Percentiles rank a stretch among this genome's conserved stretches.
Evolutionary conservation across 306 rosid genomes (phyloP).

Genomic region (Citrullus mucosospermus): DNA sequence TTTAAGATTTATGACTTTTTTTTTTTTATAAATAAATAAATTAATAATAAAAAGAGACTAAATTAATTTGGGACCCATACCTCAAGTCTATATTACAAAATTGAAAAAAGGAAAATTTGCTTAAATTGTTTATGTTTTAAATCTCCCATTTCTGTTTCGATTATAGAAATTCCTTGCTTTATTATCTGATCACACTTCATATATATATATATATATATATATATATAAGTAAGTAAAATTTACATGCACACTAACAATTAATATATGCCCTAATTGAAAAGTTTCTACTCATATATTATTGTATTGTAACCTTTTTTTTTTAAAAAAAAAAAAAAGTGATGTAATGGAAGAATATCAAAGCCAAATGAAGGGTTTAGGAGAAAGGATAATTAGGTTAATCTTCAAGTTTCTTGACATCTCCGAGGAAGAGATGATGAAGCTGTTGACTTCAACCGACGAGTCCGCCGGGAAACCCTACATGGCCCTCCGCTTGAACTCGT

Average conservation of each 20-base stretch:
- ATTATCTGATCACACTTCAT: background rate
- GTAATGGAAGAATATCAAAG: constrained; percentile 30
- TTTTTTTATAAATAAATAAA: too few species aligned
- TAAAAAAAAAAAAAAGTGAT: constrained; percentile 10
- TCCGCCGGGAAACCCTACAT: background rate
- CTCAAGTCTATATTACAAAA: too few species aligned
- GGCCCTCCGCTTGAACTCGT: constrained; percentile 24
- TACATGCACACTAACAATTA: background rate
- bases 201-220: too few species aligned
- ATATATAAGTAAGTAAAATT: background rate
- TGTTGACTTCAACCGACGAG: background rate
- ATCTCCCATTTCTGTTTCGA: too few species aligned
- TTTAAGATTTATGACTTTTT: too few species aligned
- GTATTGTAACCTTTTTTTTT: background rate
- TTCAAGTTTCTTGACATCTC: constrained; percentile 23
- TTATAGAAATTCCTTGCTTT: too few species aligned
- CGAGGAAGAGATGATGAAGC: constrained; percentile 5
- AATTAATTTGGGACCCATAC: too few species aligned
- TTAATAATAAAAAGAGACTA: too few species aligned
- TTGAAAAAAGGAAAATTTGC: too few species aligned
- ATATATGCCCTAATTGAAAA: background rate
- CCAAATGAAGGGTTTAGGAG: constrained; percentile 20
- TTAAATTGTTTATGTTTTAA: too few species aligned
- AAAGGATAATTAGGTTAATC: constrained; percentile 13
- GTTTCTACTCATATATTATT: too few species aligned